Base-by-base conservation (phyloP, 225 moss, liverwort and hornwort species). In the Pseudisothecium myosuroides region DNA sequence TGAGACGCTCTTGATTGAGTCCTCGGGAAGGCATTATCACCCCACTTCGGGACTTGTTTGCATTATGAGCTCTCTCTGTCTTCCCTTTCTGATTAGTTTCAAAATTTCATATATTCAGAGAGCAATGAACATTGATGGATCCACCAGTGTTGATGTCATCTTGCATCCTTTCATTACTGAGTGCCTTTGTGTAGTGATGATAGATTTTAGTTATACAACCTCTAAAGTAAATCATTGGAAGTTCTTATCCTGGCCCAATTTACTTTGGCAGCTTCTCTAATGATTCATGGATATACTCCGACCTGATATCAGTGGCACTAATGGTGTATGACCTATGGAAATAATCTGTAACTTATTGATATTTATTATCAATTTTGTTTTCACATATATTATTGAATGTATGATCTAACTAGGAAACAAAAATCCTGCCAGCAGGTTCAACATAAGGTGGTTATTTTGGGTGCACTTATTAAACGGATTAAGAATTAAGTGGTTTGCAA, bases 1-100 rank as follows among this genome's bases (percentile, higher is more conserved):
- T 85, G 88, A 90, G 88, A 72, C 78, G 75, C 91, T 87, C 69
- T 89, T 61, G 84, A 65, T 88, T 67, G 81, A 65, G 86, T 86
- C n/a, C 50, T 72, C 36, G 47, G 86, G 89, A 76, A 85, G 87
- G 85, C 86, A 66, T 79, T 83, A 66, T 86, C 80, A 79, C 63
- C 77, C 85, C 50, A 87, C 71, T 85, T 87, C 60, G 75, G 86
- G 85, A 83, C 65, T 84, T 88, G 24, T 37, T 87, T 89, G 87
- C 92, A 71, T 56, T 81, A 39, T 56, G 87, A 74, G 80, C 82
- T 81, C 84, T 87, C 62, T 62, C 36, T 75, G 85, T 63, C 89
- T 83, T 73, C 71, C 59, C 60, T 86, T 85, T 79, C 65, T 90
- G 41, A 83, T 87, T 88, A 90, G 84, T 74, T 86, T 79, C 52